Conservation (phyloP, 495 filamentous ascomycete species). For the Aspergillus kassunensis region DNA sequence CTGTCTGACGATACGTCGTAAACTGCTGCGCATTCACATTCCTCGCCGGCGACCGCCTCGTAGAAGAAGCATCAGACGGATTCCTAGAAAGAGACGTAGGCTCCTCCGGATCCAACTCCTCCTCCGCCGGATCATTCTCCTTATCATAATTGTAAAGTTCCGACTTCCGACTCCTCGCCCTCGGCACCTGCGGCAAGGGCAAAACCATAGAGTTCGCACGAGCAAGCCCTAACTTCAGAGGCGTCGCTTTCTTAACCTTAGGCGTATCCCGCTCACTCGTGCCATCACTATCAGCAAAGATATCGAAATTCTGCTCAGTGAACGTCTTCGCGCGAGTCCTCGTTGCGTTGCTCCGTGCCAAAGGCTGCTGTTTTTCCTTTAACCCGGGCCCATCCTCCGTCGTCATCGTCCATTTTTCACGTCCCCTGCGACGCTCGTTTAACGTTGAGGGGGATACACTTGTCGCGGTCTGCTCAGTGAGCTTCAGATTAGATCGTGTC, state of each 20-base stretch:
- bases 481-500: neutral
- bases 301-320: slow-evolving; percentile 25
- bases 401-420: slow-evolving; percentile 10
- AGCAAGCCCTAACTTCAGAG: slow-evolving; percentile 23
- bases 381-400: neutral
- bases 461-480: neutral
- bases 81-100: slow-evolving; percentile 17
- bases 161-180: slow-evolving; percentile 23
- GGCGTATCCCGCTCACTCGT: slow-evolving; percentile 17
- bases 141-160: slow-evolving; percentile 40
- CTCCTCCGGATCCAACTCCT: slow-evolving; percentile 18
- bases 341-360: slow-evolving; percentile 11
- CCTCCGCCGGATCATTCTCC: slow-evolving; percentile 36
- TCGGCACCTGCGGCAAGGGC: slow-evolving; percentile 21
- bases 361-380: slow-evolving; percentile 1
- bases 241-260: slow-evolving; percentile 25
- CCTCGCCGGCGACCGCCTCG: slow-evolving; percentile 21
- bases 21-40: slow-evolving; percentile 12
- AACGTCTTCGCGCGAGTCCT: slow-evolving; percentile 11
- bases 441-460: slow-evolving; percentile 1
- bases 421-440: slow-evolving; percentile 4
- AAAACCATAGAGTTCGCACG: slow-evolving; percentile 37
- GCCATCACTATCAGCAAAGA: slow-evolving; percentile 30
- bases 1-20: slow-evolving; percentile 14
- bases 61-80: slow-evolving; percentile 20